These are phyloP conservation scores for Aspergillus terreus DNA, from an alignment of 2,329 filamentous ascomycete species.

Conservation along the genomic window DNA sequence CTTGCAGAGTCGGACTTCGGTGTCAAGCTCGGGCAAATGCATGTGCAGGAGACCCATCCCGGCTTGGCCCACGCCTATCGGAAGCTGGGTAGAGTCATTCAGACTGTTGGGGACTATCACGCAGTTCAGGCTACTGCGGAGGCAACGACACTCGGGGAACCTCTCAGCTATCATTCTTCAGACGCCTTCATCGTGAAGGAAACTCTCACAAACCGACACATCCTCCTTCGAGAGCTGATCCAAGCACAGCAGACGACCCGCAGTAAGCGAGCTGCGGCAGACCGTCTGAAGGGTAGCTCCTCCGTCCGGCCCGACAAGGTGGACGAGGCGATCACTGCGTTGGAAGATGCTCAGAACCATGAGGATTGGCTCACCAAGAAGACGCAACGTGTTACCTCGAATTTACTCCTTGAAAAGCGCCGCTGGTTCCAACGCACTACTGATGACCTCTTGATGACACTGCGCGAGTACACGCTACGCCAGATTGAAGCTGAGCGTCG, in stretches of 20 bases:
- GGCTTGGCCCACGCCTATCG: conserved; percentile 87
- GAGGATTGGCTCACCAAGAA: conserved; percentile 81
- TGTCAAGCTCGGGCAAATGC: conserved; percentile 80
- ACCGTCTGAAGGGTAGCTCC: conserved; percentile 80
- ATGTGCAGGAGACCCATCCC: conserved; percentile 83
- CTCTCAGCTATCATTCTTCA: conserved; percentile 88
- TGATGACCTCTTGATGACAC: conserved; percentile 74
- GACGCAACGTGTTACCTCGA: conserved; percentile 82
- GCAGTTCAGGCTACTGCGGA: conserved; percentile 95
- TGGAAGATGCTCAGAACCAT: conserved; percentile 80
- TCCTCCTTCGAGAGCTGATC: conserved; percentile 85
- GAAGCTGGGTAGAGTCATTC: conserved; percentile 90
- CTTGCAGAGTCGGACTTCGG: conserved; percentile 91
- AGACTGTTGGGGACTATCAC: conserved; percentile 91
- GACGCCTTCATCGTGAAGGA: conserved; percentile 99
- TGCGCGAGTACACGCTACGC: conserved; percentile 88
- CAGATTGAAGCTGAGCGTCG: conserved; percentile 95
- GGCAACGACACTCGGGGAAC: conserved; percentile 89
- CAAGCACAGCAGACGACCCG: conserved; percentile 84
- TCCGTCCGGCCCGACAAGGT: conserved; percentile 93
- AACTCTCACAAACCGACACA: conserved; percentile 94
- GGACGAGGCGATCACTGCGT: conserved; percentile 87
- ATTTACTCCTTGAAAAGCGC: conserved; percentile 81
- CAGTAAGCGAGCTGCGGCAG: conserved; percentile 78
- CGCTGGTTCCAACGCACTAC: conserved; percentile 87